These are phyloP conservation scores for Euphorbia tirucalli DNA, from an alignment of 345 rosid species.

Conservation along the genomic window DNA sequence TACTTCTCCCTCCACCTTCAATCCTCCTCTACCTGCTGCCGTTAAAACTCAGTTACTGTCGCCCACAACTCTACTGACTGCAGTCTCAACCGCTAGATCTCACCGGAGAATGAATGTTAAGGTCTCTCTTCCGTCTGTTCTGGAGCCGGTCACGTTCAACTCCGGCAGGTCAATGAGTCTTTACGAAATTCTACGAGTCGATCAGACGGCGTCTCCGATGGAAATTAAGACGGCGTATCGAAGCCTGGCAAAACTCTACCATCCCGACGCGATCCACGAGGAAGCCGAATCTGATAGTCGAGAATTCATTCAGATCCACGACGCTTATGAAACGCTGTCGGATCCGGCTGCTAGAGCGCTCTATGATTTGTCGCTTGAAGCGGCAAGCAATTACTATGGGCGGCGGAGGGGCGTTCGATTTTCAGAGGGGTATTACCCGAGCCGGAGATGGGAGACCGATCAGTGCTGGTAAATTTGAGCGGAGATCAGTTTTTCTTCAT, in stretches of 20 bases:
- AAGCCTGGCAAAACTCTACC: constrained; percentile 49
- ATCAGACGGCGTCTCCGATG: constrained; percentile 13
- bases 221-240: constrained; percentile 29
- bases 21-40: background rate
- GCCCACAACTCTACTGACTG: background rate
- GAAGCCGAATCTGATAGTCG: constrained; percentile 38
- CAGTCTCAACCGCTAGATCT: background rate
- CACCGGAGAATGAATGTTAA: background rate
- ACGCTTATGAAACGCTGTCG: constrained; percentile 68
- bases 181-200: constrained; percentile 29
- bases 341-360: constrained; percentile 71
- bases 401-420: constrained; percentile 18
- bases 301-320: constrained; percentile 64
- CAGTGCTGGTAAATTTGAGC: constrained; percentile 66
- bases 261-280: constrained; percentile 51
- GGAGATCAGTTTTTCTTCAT: no score
- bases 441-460: constrained; percentile 87
- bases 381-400: constrained; percentile 7
- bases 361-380: constrained; percentile 56
- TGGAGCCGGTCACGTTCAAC: background rate
- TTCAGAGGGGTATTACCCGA: constrained; percentile 26
- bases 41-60: background rate
- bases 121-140: constrained; percentile 10
- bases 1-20: background rate
- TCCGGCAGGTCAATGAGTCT: background rate